Base-by-base conservation (phyloP, 768 basidiomycete species). In the Lactifluus piperatus region DNA sequence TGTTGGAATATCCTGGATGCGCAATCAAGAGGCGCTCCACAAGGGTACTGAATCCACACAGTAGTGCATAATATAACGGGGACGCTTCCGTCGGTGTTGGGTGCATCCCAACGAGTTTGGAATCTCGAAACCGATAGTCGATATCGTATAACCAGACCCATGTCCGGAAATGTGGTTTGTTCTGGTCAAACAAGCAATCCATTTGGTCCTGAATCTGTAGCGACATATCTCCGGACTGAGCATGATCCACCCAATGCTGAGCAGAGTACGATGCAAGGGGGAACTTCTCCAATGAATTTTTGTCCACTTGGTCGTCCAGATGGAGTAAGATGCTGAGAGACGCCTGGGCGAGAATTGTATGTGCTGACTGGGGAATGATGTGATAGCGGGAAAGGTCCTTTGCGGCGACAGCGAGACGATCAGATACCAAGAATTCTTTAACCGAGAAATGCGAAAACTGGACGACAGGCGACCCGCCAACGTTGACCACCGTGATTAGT, bases 381-480 rank as follows among this genome's bases (percentile, higher is more conserved):
- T 50, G n/a, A 14, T 41, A 60, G 2, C 30, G 22, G 16, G 53
- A 34, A 24, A 36, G 4, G 13, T 20, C 13, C 22, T 10, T 13
- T 16, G 2, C 9, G 7, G 50, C 14, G 0, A 5, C 43, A 3
- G 36, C 37, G 3, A 60, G 47, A 9, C 46, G 53, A 27, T 50
- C 24, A 0, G 53, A 60, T 8, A 34, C 44, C 39, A 60, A 46
- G 30, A 50, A 60, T 14, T 60, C 58, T 13, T 43, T 60, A 8
- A 60, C 58, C 0, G 58, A 43, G 29, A 54, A 54, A 34, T 60
- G 58, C 0, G 52, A 27, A 16, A 60, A 60, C n/a, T 60, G 58
- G 0, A 54, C 47, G 1, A 54, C 27, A 9, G 30, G 30, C 4
- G 39, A 48, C 4, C 54, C 46, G 3, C 29, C 20, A 4, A 36